phyloP scores from a whole-genome alignment of 345 rosid species.

The Aurinia saxatilis region DNA sequence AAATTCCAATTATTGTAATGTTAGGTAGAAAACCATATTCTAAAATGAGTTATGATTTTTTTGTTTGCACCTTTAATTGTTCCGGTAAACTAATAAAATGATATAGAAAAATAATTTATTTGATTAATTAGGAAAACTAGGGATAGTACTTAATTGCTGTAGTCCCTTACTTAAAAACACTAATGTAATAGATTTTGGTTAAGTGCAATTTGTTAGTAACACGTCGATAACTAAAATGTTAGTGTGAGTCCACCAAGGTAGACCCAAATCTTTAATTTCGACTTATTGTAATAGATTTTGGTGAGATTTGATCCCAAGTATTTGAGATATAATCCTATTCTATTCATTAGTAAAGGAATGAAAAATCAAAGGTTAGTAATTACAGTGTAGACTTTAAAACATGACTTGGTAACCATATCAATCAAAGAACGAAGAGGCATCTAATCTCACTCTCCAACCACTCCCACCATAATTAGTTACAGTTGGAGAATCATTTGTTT shows the following conservation, averaged over 20 bases:
- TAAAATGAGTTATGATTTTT: background rate
- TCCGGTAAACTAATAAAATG: no score
- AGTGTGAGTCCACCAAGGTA: background rate
- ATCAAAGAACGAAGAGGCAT: background rate
- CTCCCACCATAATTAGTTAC: background rate
- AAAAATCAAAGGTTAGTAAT: background rate
- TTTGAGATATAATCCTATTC: slow-evolving; percentile 5
- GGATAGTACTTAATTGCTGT: background rate
- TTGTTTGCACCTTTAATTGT: background rate
- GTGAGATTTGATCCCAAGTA: background rate
- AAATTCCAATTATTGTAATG: background rate
- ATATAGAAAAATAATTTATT: background rate
- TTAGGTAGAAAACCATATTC: background rate
- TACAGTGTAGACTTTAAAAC: background rate
- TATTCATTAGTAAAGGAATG: background rate
- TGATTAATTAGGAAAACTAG: background rate
- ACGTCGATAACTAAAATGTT: background rate
- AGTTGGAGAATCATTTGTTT: background rate
- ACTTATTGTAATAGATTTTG: background rate
- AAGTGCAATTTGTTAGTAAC: background rate
- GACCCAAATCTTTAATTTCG: background rate
- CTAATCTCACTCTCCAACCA: background rate
- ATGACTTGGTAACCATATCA: background rate
- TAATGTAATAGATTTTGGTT: background rate
- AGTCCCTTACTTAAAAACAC: background rate